Evolutionary conservation across 768 basidiomycete genomes (phyloP), one percentile per base, ranked within the genome.

Genomic region (Lactarius akahatsu): DNA sequence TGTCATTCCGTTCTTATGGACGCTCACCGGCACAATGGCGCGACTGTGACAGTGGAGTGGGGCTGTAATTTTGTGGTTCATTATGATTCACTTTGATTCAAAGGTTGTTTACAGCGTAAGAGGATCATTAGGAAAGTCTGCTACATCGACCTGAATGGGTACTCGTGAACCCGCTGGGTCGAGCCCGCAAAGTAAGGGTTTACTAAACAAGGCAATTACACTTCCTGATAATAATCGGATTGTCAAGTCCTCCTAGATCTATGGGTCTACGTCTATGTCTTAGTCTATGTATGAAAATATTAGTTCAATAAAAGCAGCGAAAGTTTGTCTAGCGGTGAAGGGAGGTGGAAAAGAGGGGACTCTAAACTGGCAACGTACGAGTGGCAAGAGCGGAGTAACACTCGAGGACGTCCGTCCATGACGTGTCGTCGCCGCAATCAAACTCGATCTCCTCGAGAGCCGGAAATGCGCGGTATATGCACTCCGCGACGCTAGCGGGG

Each of bases 371-470:
- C 13, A 63, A 52, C 23, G 34, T n/a, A 23, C 57, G 61, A 4
- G 63, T 64, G 41, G 56, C 59, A 28, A 70, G 59, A 10, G 54
- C 59, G 18, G 50, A 62, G 54, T 71, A 71, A 10, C 52, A 52
- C 40, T 64, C 70, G 43, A 66, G 47, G 20, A 71, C 65, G 18
- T 66, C 70, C 15, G n/a, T 36, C 70, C 70, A 71, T 18, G 64
- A 57, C 18, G 62, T 59, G 16, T 69, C 68, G 13, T 63, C 65
- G 16, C 68, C 65, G 47, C 68, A 62, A 28, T 71, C 70, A 54
- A 71, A 66, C 30, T 71, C 70, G 36, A 71, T 40, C 40, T 45
- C 36, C 23, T 60, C 52, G 23, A 71, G 65, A 16, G 59, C 59
- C 1, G 70, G 68, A 26, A 71, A 71, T 28, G 65, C 61, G n/a